A percentile compares a stretch with the other conserved stretches of the same genome.
Conservation (phyloP, 495 filamentous ascomycete species). For the Corynascus novoguineensis region DNA sequence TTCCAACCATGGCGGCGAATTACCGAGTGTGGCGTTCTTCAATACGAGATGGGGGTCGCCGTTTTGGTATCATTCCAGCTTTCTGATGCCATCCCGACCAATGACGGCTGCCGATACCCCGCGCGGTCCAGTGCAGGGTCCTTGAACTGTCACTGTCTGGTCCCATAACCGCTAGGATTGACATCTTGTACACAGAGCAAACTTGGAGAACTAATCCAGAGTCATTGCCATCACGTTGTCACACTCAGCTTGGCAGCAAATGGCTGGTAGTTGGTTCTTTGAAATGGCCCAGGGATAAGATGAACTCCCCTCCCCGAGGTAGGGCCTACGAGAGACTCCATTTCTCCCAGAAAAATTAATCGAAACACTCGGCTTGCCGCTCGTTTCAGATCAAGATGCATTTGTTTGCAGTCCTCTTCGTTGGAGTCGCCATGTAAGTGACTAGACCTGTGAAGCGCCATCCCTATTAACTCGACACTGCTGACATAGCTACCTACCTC, state of each 20-base stretch:
- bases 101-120: conserved; percentile 2
- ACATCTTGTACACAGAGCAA: neutral
- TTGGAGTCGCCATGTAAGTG: conserved; percentile 11
- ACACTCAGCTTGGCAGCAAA: neutral
- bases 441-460: neutral
- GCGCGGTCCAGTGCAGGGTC: conserved; percentile 4
- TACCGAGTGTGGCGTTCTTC: neutral
- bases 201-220: neutral
- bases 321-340: neutral
- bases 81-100: conserved; percentile 1
- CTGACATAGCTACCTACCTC: conserved; percentile 1
- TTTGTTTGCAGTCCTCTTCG: conserved; percentile 2
- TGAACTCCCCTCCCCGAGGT: neutral
- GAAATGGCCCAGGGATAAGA: neutral
- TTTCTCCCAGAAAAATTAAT: neutral
- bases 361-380: neutral
- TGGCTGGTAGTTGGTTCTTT: neutral
- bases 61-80: too few species aligned
- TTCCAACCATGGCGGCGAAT: neutral
- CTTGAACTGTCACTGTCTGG: conserved; percentile 2
- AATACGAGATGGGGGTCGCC: conserved; percentile 12
- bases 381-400: conserved; percentile 9
- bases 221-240: neutral
- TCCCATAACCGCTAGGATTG: neutral
- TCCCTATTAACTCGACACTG: neutral